Evolutionary conservation across 768 basidiomycete species (phyloP), one percentile per base, ranked within the genome.

Genomic region (Aureoboletus auriporus): DNA sequence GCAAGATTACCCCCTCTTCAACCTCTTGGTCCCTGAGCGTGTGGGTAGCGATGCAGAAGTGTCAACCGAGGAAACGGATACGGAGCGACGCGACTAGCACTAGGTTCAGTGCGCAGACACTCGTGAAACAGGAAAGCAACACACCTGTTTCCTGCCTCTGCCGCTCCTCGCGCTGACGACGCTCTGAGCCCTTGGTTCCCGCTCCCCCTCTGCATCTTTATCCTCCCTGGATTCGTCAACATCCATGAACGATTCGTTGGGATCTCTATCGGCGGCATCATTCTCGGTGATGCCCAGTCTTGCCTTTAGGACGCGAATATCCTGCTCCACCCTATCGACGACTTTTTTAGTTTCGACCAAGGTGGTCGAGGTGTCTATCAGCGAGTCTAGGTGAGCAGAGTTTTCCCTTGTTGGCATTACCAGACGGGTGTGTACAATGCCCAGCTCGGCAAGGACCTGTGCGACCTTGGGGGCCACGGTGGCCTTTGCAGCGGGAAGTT

Each of bases 401-500:
- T 93, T 96, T 23, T 84, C 83, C 34, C 83, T 77, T 3, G 96
- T 97, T 14, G 96, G 96, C 93, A 98, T 97, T 51, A 95, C 89
- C 42, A 99, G 77, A 10, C 87, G 82, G 13, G 77, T 77, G 47
- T 82, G 74, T 13, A 77, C 76, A 10, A 96, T 71, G 12, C 86
- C 84, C 10, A 94, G 75, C 67, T 97, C 93, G 7, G 75, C 64
- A 13, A 97, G 76, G 12, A 85, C 77, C 50, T 86, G 83, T 8
- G 82, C 75, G 57, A 97, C 80, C 61, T 93, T 91, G 13, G 83
- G 81, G 3, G 82, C 78, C 20, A 85, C 74, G 34, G 82, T 76
- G 5, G 83, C 72, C 64, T 93, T 95, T 13, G 91, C 89, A 30
- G 74, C 67, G 1, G 92, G 86, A 26, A 96, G 74, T 64, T 91